Evolutionary conservation across 306 rosid species (phyloP).

Genomic region (Prunus armeniaca): DNA sequence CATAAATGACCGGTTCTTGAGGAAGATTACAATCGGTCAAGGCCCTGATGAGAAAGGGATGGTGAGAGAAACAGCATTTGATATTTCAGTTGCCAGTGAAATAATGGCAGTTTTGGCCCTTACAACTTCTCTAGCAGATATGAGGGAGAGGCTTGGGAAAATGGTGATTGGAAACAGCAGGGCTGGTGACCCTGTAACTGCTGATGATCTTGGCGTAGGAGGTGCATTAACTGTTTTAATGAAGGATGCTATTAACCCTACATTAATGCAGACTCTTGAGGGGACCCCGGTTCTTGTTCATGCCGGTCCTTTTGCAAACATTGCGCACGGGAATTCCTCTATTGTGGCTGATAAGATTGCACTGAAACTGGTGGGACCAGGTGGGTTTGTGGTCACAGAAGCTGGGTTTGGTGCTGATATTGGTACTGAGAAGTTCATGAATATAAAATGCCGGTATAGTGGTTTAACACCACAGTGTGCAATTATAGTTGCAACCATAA

Average conservation of each 20-base stretch:
- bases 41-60: constrained; percentile 98
- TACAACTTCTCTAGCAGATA: constrained; percentile 85
- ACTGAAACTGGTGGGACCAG: constrained; percentile 86
- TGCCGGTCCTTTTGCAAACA: constrained; percentile 96
- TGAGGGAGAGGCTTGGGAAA: constrained; percentile 95
- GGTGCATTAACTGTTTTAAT: constrained; percentile 94
- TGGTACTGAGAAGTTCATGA: constrained; percentile 94
- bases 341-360: constrained; percentile 98
- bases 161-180: constrained; percentile 95
- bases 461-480: constrained; percentile 95
- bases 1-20: constrained; percentile 84
- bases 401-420: constrained; percentile 99
- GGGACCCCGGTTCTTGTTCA: constrained; percentile 99
- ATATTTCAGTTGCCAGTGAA: constrained; percentile 97
- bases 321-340: constrained; percentile 97
- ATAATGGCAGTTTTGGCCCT: constrained; percentile 99
- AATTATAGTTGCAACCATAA: constrained; percentile 82
- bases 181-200: constrained; percentile 85
- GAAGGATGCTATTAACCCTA: constrained; percentile 98
- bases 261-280: constrained; percentile 98
- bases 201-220: constrained; percentile 96
- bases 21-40: constrained; percentile 88
- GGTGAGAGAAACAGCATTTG: constrained; percentile 97
- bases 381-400: constrained; percentile 98
- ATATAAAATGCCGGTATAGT: constrained; percentile 90